Evolutionary conservation across 2,329 filamentous ascomycete genomes (phyloP).

Genomic region (Aspergillus sp.): DNA sequence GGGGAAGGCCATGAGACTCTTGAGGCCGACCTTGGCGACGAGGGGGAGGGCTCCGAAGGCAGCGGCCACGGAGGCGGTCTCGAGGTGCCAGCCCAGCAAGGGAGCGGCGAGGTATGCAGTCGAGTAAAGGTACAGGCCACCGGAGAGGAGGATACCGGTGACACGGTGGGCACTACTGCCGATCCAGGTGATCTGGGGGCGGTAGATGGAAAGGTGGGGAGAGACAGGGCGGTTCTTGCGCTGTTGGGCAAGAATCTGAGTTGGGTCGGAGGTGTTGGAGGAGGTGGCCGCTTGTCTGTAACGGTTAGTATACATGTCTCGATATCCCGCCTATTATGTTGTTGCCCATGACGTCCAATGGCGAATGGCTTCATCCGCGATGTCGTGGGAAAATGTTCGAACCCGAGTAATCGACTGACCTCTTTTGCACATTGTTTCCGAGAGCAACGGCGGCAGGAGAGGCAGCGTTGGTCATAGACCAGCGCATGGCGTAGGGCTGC

Average conservation of each 20-base stretch:
- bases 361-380: background rate
- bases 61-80: constrained; percentile 57
- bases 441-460: constrained; percentile 39
- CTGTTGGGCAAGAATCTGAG: constrained; percentile 67
- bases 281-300: constrained; percentile 25
- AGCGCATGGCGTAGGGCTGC: constrained; percentile 37
- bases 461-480: constrained; percentile 37
- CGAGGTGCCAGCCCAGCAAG: constrained; percentile 63
- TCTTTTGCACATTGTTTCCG: constrained; percentile 38
- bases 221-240: constrained; percentile 74
- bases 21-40: constrained; percentile 52
- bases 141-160: constrained; percentile 68
- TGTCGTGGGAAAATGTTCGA: background rate
- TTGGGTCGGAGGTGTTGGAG: constrained; percentile 27
- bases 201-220: constrained; percentile 82
- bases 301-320: constrained; percentile 6
- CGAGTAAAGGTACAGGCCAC: constrained; percentile 71
- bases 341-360: constrained; percentile 1
- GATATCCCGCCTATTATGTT: background rate
- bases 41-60: constrained; percentile 57
- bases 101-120: constrained; percentile 75
- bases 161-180: constrained; percentile 70
- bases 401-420: constrained; percentile 25
- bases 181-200: constrained; percentile 78
- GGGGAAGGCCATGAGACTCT: constrained; percentile 54